phyloP scores from a whole-genome alignment of 2,329 filamentous ascomycete species.

The Septoria linicola region DNA sequence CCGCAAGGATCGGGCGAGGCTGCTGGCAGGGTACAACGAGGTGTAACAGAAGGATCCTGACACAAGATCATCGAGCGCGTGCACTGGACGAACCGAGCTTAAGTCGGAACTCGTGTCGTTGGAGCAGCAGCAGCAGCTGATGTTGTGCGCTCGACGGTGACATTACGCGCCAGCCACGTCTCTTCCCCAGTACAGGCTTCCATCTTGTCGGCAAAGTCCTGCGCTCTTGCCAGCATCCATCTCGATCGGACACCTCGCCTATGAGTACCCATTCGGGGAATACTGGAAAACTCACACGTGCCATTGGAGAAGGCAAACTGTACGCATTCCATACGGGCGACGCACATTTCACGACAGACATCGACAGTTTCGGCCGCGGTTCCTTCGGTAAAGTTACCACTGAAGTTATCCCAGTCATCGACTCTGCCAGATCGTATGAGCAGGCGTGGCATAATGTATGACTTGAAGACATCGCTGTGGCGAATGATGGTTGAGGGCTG shows the following conservation, averaged over 20 bases:
- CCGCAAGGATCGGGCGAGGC: too few relatives aligned
- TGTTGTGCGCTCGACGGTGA: not conserved
- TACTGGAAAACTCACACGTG: constrained; percentile 16
- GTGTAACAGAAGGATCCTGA: too few relatives aligned
- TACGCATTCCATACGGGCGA: constrained; percentile 17
- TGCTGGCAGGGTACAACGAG: too few relatives aligned
- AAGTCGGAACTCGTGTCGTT: too few relatives aligned
- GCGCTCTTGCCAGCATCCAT: constrained; percentile 23
- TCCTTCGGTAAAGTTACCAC: constrained; percentile 12
- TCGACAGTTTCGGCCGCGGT: constrained; percentile 9
- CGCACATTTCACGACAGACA: constrained; percentile 17
- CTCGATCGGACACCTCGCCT: constrained; percentile 15
- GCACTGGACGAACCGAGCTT: too few relatives aligned
- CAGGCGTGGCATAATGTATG: constrained; percentile 30
- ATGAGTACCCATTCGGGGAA: constrained; percentile 20
- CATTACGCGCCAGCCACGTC: constrained; percentile 10
- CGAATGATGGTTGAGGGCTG: constrained; percentile 16
- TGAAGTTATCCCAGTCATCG: constrained; percentile 34
- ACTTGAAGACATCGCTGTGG: constrained; percentile 31
- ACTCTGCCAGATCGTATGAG: constrained; percentile 20
- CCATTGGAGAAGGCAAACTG: constrained; percentile 21
- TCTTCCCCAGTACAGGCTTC: constrained; percentile 15
- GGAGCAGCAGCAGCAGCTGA: too few relatives aligned
- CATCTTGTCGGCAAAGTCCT: constrained; percentile 16
- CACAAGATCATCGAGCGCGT: too few relatives aligned